These are phyloP conservation scores for Pseudogymnoascus sp. DNA, from an alignment of 2,329 filamentous ascomycete species.

Conservation along the genomic window DNA sequence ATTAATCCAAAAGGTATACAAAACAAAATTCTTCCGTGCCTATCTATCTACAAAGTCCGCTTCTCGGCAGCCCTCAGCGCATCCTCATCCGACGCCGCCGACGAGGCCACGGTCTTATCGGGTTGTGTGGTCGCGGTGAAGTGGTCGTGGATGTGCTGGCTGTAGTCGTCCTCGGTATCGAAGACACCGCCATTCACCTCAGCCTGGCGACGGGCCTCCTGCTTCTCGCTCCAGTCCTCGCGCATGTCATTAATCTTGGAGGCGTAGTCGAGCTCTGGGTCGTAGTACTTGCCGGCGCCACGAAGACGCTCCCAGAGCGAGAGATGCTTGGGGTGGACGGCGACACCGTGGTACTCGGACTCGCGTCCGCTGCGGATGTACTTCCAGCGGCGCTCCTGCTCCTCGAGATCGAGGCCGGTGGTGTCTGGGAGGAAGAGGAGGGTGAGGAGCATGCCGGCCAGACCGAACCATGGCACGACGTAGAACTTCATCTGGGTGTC, in stretches of 20 bases:
- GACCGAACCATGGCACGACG: conserved; percentile 91
- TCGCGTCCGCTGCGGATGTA: conserved; percentile 74
- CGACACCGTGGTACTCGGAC: conserved; percentile 83
- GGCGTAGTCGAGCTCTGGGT: conserved; percentile 74
- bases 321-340: conserved; percentile 81
- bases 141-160: conserved; percentile 19
- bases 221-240: conserved; percentile 50
- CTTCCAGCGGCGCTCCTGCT: conserved; percentile 88
- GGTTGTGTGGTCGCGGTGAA: conserved; percentile 13
- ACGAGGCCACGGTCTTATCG: neutral
- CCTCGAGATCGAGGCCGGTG: conserved; percentile 90
- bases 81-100: neutral
- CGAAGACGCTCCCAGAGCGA: conserved; percentile 78
- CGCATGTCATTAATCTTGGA: conserved; percentile 78
- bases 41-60: neutral
- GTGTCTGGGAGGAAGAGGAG: conserved; percentile 89
- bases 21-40: neutral
- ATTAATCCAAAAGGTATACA: neutral
- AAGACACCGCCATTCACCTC: conserved; percentile 21
- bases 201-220: conserved; percentile 26
- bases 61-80: neutral
- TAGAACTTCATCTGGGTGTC: conserved; percentile 76
- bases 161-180: conserved; percentile 20
- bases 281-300: conserved; percentile 72
- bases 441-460: conserved; percentile 76